Percentiles rank a stretch among this genome's conserved stretches.
phyloP scores from a whole-genome alignment of 1,284 basidiomycete genomes.

The Cryptococcus amylolentus region DNA sequence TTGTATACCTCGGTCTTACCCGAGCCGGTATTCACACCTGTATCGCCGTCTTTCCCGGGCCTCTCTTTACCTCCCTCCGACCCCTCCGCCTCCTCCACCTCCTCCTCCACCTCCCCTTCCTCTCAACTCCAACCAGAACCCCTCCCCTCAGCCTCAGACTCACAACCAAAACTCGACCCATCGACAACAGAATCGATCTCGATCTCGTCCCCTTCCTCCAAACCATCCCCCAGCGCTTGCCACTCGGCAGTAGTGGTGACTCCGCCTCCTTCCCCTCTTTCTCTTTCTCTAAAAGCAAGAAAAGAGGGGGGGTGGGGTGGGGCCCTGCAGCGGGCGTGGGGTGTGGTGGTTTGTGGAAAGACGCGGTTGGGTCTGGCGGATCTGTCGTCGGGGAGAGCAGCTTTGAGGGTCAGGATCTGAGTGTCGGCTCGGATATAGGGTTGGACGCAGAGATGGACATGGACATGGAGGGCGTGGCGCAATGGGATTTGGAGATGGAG shows the following conservation, averaged over 20 bases:
- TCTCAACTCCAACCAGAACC: not conserved
- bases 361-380: not conserved
- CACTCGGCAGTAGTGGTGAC: slow-evolving; percentile 50
- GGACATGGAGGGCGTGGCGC: slow-evolving; percentile 2
- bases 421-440: slow-evolving; percentile 16
- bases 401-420: slow-evolving; percentile 21
- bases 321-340: slow-evolving; percentile 51
- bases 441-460: slow-evolving; percentile 4
- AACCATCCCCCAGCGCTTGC: slow-evolving; percentile 36
- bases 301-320: slow-evolving; percentile 16
- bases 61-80: too few species aligned
- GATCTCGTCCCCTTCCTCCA: not conserved
- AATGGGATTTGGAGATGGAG: slow-evolving; percentile 20
- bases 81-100: not conserved
- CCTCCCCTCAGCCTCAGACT: slow-evolving; percentile 1
- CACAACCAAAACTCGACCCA: slow-evolving; percentile 22
- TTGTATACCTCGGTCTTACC: slow-evolving; percentile 11
- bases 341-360: slow-evolving; percentile 17
- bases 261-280: slow-evolving; percentile 14
- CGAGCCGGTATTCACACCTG: not conserved
- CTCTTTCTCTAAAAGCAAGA: not conserved
- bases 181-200: too few species aligned
- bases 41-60: not conserved
- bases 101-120: slow-evolving; percentile 1
- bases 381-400: too few species aligned